Evolutionary conservation across 257 asterid species (phyloP), one percentile per base, ranked within the genome.

Genomic region (Ilex asprella): DNA sequence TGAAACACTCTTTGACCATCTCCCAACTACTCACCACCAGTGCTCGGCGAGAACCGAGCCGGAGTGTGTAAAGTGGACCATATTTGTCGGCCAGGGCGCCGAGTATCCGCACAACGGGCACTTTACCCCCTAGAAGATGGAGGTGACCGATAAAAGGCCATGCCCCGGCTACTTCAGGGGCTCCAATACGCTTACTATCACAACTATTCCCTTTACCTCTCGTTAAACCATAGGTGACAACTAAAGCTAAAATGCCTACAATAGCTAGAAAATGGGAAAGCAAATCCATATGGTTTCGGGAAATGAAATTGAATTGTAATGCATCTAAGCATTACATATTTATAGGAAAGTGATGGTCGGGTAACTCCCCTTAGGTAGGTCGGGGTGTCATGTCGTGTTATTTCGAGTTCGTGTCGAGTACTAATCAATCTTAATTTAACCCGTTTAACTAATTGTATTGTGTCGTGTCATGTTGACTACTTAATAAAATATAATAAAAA

Each of bases 71-170:
- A 27, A 53, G 31, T 27, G 69, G 65, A 10, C 65, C 74, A 39
- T 70, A 70, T 4, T 63, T 49, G 1, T 61, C 62, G 2, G 76
- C 62, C 72, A 72, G 50, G 41, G 46, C 39, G 0, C 61, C 60
- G 0, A 72, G 41, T 6, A 54, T 52, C 2, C 61, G 59, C 5
- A 60, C 13, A 66, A 56, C 69, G 8, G 49, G 61, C 41, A 3
- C 8, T 2, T 46, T 12, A 1, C 72, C 76, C 2, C 74, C 67
- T 7, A 72, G 35, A n/a, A 73, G 12, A 29, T 30, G 66, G 54
- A 79, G 66, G 56, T 79, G 81, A 13, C 79, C 77, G 16, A 76
- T 63, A 12, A 79, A 5, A 7, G 78, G 84, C 73, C 76, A 73
- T 1, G 72, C 81, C 3, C 81, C 75, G 1, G 60, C 49, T 6